A percentile compares a stretch with the other conserved stretches of the same genome.
Conservation (phyloP, 2,329 filamentous ascomycete genomes). For the Lachnellula cervina region DNA sequence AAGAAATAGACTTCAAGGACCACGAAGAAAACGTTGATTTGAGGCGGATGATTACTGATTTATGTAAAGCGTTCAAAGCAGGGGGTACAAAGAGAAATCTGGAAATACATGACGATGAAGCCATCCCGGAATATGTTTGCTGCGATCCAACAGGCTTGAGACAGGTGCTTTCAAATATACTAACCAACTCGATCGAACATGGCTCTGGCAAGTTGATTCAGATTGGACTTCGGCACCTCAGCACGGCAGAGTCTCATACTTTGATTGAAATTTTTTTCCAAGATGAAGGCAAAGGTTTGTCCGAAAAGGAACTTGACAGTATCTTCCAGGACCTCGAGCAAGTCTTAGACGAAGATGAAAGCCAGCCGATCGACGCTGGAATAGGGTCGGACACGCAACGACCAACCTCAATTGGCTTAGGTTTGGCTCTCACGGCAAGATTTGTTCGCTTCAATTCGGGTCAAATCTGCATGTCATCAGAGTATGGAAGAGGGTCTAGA, state of each 20-base stretch:
- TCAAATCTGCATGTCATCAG: constrained; percentile 21
- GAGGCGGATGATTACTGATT: constrained; percentile 10
- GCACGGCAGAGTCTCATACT: constrained; percentile 9
- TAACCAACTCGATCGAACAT: constrained; percentile 22
- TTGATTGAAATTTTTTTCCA: constrained; percentile 20
- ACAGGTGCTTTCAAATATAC: constrained; percentile 19
- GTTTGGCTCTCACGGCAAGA: constrained; percentile 20
- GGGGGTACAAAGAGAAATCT: constrained; percentile 6
- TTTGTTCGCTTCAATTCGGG: constrained; percentile 22
- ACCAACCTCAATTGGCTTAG: constrained; percentile 17
- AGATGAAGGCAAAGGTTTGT: constrained; percentile 18
- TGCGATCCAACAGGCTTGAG: constrained; percentile 18
- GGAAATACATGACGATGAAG: constrained; percentile 11
- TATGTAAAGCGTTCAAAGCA: constrained; percentile 13
- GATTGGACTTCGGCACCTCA: constrained; percentile 13
- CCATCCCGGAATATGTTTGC: constrained; percentile 14
- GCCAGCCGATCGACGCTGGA: not conserved
- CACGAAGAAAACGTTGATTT: constrained; percentile 19
- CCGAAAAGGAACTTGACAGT: constrained; percentile 18
- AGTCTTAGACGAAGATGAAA: constrained; percentile 20
- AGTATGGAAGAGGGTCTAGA: constrained; percentile 15
- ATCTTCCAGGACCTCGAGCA: constrained; percentile 23
- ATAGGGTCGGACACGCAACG: not conserved
- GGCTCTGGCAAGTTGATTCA: constrained; percentile 9
- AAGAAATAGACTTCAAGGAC: constrained; percentile 44